phyloP scores from a whole-genome alignment of 2,329 filamentous ascomycete species.

The Magnaporthiopsis incrustans region DNA sequence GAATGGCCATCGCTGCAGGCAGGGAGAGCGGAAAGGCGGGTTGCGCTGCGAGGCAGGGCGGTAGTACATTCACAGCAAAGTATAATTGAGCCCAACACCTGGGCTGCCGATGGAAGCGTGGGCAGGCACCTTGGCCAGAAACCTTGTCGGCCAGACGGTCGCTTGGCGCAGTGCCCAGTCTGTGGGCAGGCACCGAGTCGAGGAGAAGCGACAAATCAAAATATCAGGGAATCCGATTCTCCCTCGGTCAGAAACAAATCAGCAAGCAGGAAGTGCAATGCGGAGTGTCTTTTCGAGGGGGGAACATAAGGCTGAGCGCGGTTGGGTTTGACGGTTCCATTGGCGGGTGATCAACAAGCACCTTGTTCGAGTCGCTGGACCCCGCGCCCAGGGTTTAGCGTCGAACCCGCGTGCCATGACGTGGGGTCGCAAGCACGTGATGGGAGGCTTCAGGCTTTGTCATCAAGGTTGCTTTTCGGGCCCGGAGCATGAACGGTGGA shows the following conservation, averaged over 20 bases:
- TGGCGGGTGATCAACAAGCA: neutral
- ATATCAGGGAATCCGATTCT: neutral
- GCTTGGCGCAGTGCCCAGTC: neutral
- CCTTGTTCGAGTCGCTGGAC: neutral
- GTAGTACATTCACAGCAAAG: neutral
- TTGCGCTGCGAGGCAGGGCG: neutral
- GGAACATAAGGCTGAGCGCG: neutral
- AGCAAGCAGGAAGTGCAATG: neutral
- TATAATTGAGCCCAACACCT: neutral
- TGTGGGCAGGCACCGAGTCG: neutral
- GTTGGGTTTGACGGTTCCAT: no score
- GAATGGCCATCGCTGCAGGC: neutral
- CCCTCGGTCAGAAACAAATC: neutral
- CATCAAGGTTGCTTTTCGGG: neutral
- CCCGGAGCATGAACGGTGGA: no score
- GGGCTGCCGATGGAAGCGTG: neutral
- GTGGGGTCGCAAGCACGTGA: neutral
- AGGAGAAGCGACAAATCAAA: neutral
- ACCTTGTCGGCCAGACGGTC: neutral
- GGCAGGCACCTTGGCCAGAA: neutral
- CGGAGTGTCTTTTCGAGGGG: neutral
- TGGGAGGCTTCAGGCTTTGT: neutral
- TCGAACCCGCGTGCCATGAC: neutral
- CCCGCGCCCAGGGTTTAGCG: neutral
- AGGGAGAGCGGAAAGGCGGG: neutral